Conservation (phyloP, 495 filamentous ascomycete species). For the Daldinia caldariorum region DNA sequence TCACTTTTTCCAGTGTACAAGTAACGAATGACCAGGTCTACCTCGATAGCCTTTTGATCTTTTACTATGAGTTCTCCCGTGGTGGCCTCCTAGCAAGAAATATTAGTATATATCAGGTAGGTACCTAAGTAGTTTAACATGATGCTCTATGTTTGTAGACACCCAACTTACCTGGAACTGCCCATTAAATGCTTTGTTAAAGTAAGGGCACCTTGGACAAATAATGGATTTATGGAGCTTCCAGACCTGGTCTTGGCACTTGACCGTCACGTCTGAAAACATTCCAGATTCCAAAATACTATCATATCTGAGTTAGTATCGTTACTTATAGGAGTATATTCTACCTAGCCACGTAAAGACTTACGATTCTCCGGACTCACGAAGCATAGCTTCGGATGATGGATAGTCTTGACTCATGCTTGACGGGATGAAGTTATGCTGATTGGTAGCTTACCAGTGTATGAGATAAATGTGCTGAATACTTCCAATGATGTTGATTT, state of each 20-base stretch:
- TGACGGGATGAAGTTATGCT: neutral
- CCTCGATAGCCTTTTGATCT: neutral
- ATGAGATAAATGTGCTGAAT: neutral
- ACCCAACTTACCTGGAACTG: constrained; percentile 22
- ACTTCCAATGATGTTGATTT: no score
- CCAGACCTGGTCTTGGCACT: constrained; percentile 8
- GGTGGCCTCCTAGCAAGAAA: constrained; percentile 1
- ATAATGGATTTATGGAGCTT: constrained; percentile 5
- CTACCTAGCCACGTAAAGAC: neutral
- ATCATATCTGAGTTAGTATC: neutral
- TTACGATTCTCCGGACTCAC: neutral
- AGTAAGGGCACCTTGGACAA: constrained; percentile 24
- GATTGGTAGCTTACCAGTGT: neutral
- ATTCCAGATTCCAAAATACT: constrained; percentile 2
- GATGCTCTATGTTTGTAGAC: neutral
- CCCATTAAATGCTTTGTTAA: constrained; percentile 23
- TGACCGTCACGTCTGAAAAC: constrained; percentile 9
- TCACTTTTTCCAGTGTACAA: constrained; percentile 13
- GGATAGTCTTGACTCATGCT: neutral
- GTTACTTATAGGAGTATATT: no score
- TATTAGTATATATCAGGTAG: neutral
- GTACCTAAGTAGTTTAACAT: no score
- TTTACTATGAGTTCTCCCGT: neutral
- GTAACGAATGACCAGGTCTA: neutral
- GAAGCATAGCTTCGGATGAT: neutral